Evolutionary conservation across 352 stramenopile genomes (phyloP), one percentile per base, ranked within the genome.

Genomic region (Globisporangium canariense): DNA sequence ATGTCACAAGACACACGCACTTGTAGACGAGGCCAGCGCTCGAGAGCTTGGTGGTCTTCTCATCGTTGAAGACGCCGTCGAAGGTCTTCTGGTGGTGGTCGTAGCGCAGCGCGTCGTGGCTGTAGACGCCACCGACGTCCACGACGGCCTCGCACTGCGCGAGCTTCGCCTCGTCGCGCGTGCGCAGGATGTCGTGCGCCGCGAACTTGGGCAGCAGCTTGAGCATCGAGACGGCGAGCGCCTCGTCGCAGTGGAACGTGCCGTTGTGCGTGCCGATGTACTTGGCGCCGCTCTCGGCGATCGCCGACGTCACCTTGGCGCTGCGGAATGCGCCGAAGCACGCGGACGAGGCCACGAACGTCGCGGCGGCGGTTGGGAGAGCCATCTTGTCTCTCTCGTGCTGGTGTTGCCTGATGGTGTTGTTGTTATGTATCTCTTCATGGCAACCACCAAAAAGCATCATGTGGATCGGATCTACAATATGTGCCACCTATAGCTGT

Each of bases 241-340:
- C 97, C 73, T 99, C 97, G 70, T 99, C 97, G 63, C 97, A 98
- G 77, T 99, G 97, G 81, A 99, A 99, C 63, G 89, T 97, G 53
- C 97, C 97, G 56, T 97, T 97, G 86, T 99, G 97, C 6, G 96
- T 99, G 58, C 96, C 97, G 68, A 99, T 98, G 70, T 91, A 88
- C 69, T 96, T 96, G 49, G 71, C 66, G 32, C 58, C 66, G n/a
- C 61, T 65, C 28, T 84, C 62, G 4, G 61, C 40, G 22, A 86
- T 62, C 22, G 73, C 65, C 0, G 83, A 91, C 32, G 74, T 72
- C 65, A 93, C 77, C 25, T 79, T 77, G 9, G 67, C 77, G 49
- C 63, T 65, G 57, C 77, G 81, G 66, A 93, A 88, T 52, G 81
- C 77, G 49, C 68, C 60, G 65, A 90, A 90, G 66, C 76, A 83